These are phyloP conservation scores for Pythium chondricola DNA, from an alignment of 352 stramenopile genomes.

Conservation along the genomic window DNA sequence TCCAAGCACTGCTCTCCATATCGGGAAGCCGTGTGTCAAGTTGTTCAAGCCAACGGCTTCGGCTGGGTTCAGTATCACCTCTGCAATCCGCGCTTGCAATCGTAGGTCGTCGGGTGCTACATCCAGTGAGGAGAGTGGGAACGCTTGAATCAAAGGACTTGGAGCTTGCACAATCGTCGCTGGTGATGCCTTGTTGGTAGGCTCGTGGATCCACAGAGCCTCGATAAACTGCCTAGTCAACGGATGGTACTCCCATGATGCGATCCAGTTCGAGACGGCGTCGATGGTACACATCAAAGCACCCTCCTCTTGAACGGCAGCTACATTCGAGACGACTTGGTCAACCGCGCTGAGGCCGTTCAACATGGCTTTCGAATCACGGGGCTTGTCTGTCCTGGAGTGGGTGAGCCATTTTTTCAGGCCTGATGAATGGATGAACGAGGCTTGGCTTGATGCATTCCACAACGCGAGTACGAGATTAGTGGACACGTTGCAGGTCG, in stretches of 20 bases:
- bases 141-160: conserved; percentile 2
- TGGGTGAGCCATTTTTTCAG: conserved; percentile 24
- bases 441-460: conserved; percentile 16
- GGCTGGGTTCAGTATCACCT: conserved; percentile 12
- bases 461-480: conserved; percentile 35
- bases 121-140: conserved; percentile 1
- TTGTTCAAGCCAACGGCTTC: conserved; percentile 30
- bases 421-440: conserved; percentile 23
- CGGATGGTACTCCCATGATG: conserved; percentile 47
- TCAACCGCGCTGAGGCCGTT: conserved; percentile 2
- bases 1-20: conserved; percentile 34
- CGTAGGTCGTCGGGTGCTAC: neutral
- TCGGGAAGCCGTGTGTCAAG: conserved; percentile 23
- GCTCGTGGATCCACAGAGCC: conserved; percentile 32
- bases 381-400: conserved; percentile 2
- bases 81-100: conserved; percentile 2
- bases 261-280: conserved; percentile 38
- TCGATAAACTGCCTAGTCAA: conserved; percentile 41
- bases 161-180: neutral
- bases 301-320: conserved; percentile 1
- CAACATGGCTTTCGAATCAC: conserved; percentile 12
- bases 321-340: conserved; percentile 4
- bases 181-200: conserved; percentile 2
- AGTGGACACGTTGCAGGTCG: conserved; percentile 22
- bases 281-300: conserved; percentile 28